Base-by-base conservation (phyloP, 805 yeast genomes). In the Lipomyces sp. region DNA sequence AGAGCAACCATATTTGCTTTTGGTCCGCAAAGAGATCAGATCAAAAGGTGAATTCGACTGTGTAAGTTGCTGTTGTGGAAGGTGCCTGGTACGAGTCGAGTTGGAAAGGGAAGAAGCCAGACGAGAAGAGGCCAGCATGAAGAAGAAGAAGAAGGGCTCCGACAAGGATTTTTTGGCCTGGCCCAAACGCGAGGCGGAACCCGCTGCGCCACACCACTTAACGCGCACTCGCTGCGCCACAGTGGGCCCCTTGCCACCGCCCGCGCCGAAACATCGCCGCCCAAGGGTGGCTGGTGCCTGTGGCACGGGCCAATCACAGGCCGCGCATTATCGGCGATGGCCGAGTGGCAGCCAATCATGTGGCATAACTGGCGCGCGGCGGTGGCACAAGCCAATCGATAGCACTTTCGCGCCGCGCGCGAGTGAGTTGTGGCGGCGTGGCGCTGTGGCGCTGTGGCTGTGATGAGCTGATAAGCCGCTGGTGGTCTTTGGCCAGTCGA, bases 41-140 rank as follows among this genome's bases (percentile, higher is more conserved):
- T 15, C 18, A 57, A 32, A 24, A n/a, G 13, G 60, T n/a, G 57
- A 24, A 33, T 48, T 8, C 13, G 39, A 10, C 29, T 4, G 30
- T 53, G 8, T 4, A 11, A 7, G 61, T 13, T 29, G 57, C 4
- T 10, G 64, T 7, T 4, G 57, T 42, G 37, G 60, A 50, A 53
- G 51, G n/a, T n/a, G n/a, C n/a, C 24, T 8, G 13, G 50, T n/a
- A 59, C 51, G 30, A 37, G 51, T 15, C 3, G 48, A 42, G n/a
- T 24, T 42, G 8, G 24, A 42, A 18, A 42, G n/a, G 7, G 48
- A 42, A 42, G 39, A 35, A 35, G 10, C 24, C 24, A 24, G 24
- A 24, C 24, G 24, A 24, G 24, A 24, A 24, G 24, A 24, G 24
- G 24, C 24, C 24, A 24, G 24, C 24, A 24, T 24, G 24, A 24